phyloP scores from a whole-genome alignment of 177 flowering plant species.

The Vitis hybrid region DNA sequence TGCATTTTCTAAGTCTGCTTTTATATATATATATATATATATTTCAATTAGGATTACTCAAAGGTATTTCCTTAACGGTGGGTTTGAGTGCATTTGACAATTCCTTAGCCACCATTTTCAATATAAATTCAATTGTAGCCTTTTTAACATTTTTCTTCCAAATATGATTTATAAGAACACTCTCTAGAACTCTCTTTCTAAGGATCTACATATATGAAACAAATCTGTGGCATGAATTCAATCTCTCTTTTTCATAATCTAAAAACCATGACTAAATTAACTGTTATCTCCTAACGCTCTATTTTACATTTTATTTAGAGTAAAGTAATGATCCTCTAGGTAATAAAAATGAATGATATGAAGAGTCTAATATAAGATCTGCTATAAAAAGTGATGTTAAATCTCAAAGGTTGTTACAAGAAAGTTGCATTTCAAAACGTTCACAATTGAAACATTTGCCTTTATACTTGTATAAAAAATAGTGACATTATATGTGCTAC shows the following conservation, averaged over 20 bases:
- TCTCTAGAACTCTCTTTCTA: constrained; percentile 82
- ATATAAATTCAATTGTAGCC: constrained; percentile 75
- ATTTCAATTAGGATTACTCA: too few species aligned
- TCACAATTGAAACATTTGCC: too few species aligned
- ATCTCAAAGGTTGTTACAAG: too few species aligned
- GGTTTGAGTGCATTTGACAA: constrained; percentile 14
- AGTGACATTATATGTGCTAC: too few species aligned
- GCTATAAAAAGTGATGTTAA: background rate
- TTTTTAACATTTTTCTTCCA: constrained; percentile 61
- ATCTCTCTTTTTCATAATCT: background rate
- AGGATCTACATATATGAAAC: constrained; percentile 50
- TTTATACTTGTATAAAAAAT: too few species aligned
- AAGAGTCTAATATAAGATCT: background rate
- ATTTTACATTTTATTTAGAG: too few species aligned
- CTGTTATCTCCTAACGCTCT: too few species aligned
- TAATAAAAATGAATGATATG: background rate
- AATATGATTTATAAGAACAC: constrained; percentile 57
- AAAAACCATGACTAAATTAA: background rate
- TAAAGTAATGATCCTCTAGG: too few species aligned
- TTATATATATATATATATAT: too few species aligned
- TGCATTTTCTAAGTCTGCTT: too few species aligned
- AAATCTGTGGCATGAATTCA: background rate
- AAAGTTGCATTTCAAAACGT: too few species aligned
- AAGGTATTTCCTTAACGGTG: constrained; percentile 27
- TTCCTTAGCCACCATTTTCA: constrained; percentile 38